Evolutionary conservation across 169 alveolate species (phyloP).

Genomic region (Plasmodium vinckei): DNA sequence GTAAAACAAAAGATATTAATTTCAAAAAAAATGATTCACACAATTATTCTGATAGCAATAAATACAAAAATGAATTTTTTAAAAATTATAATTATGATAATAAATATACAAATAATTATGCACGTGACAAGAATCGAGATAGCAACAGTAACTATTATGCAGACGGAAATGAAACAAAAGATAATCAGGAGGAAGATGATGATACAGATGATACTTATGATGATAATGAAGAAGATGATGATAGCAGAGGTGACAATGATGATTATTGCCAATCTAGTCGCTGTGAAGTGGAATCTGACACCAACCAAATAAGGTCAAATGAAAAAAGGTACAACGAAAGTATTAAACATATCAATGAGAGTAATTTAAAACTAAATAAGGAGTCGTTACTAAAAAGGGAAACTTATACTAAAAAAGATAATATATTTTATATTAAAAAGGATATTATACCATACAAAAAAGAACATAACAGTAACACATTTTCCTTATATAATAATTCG

Average conservation of each 20-base stretch:
- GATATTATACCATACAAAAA: not conserved
- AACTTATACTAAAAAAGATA: conserved; percentile 33
- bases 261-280: not conserved
- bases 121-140: not conserved
- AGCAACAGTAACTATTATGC: not conserved
- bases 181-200: conserved; percentile 19
- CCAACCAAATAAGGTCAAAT: not conserved
- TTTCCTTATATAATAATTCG: not conserved
- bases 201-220: conserved; percentile 5
- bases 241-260: conserved; percentile 6
- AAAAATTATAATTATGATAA: conserved; percentile 9
- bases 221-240: conserved; percentile 16
- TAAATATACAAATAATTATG: conserved; percentile 20
- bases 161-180: not conserved
- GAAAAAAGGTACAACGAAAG: not conserved
- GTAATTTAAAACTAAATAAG: not conserved
- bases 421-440: conserved; percentile 25
- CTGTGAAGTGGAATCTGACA: not conserved
- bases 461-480: conserved; percentile 11
- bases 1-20: conserved; percentile 8
- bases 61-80: conserved; percentile 8
- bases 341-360: not conserved
- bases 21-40: not conserved
- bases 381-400: not conserved
- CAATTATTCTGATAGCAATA: not conserved